Conservation (phyloP, 2,329 filamentous ascomycete genomes). For the Graphium sp. region DNA sequence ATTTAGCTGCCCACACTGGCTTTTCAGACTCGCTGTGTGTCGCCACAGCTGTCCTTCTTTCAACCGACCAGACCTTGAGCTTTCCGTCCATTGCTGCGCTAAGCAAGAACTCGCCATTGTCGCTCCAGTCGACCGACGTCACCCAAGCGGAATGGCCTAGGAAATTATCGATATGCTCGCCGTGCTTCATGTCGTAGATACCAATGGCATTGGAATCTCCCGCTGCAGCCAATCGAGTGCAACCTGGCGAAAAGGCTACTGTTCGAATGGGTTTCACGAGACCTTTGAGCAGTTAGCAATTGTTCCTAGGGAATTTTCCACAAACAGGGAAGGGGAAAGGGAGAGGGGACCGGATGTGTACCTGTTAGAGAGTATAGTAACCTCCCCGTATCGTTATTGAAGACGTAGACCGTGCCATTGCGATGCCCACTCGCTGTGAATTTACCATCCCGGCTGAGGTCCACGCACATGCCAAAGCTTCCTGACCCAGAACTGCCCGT, state of each 20-base stretch:
- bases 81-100: conserved; percentile 86
- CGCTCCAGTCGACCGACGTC: conserved; percentile 80
- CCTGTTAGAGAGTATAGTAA: conserved; percentile 74
- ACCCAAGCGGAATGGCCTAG: conserved; percentile 74
- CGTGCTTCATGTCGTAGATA: conserved; percentile 81
- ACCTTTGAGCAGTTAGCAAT: conserved; percentile 26
- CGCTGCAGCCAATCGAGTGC: conserved; percentile 71
- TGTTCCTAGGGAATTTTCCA: not conserved
- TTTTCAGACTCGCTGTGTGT: conserved; percentile 87
- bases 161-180: conserved; percentile 81
- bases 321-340: not conserved
- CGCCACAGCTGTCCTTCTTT: conserved; percentile 68
- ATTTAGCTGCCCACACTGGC: conserved; percentile 68
- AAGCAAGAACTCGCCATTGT: conserved; percentile 79
- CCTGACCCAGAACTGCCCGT: conserved; percentile 55
- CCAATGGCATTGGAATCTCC: conserved; percentile 82
- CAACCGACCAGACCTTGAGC: conserved; percentile 89
- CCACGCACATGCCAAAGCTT: conserved; percentile 79
- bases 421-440: conserved; percentile 88
- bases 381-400: conserved; percentile 78
- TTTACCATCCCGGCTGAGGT: conserved; percentile 61
- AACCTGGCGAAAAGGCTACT: conserved; percentile 75
- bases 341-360: conserved; percentile 17
- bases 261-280: conserved; percentile 74
- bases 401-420: conserved; percentile 82